These are phyloP conservation scores for Cornus controversa DNA, from an alignment of 148 eudicot species.

Conservation along the genomic window DNA sequence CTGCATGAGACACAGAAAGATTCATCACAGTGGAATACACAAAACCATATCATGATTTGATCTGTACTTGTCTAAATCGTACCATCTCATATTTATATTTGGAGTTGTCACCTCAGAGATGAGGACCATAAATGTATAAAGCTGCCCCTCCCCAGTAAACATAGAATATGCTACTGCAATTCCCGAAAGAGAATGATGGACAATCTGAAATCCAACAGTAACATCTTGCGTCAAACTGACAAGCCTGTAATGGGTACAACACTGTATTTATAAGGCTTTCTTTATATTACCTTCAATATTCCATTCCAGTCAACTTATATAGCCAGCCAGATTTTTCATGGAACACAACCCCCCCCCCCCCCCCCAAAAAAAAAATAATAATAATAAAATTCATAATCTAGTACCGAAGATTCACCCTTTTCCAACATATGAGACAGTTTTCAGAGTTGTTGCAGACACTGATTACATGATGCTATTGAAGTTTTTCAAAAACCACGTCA, in stretches of 20 bases:
- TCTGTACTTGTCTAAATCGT: slow-evolving; percentile 10
- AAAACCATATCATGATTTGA: not conserved
- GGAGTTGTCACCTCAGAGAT: slow-evolving; percentile 98
- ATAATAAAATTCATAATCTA: not conserved
- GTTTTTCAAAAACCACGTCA: not conserved
- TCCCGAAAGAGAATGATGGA: slow-evolving; percentile 92
- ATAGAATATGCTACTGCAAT: slow-evolving; percentile 90
- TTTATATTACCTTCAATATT: not conserved
- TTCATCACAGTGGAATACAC: slow-evolving; percentile 1
- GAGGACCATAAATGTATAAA: slow-evolving; percentile 95
- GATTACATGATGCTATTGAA: not conserved
- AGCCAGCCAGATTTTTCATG: not conserved
- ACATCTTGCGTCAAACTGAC: slow-evolving; percentile 5
- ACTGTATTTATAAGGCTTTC: not conserved
- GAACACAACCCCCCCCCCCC: not conserved
- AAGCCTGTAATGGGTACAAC: not conserved
- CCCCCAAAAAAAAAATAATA: too few species aligned
- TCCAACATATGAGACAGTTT: not conserved
- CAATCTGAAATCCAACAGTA: slow-evolving; percentile 39
- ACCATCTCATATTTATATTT: slow-evolving; percentile 96
- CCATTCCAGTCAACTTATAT: slow-evolving; percentile 13
- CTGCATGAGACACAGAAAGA: slow-evolving; percentile 31
- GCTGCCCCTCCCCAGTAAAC: slow-evolving; percentile 97
- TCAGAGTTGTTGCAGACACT: not conserved
- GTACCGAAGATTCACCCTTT: not conserved